Evolutionary conservation across 495 filamentous ascomycete genomes (phyloP).

Genomic region (Ramalina peruviana): DNA sequence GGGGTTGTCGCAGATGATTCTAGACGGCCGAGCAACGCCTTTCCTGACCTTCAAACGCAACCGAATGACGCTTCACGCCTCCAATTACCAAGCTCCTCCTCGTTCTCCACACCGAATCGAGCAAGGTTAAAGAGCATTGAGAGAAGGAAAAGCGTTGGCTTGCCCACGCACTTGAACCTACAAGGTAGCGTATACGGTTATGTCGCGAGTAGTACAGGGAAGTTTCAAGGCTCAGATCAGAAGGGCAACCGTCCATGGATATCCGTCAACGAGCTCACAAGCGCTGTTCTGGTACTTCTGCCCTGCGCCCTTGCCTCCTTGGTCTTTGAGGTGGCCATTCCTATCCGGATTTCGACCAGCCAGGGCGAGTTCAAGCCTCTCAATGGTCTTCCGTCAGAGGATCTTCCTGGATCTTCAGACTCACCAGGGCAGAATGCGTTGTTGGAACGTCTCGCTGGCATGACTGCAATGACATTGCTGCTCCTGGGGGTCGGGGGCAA

Average conservation of each 20-base stretch:
- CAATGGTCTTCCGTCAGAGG: not conserved
- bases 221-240: not conserved
- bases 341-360: not conserved
- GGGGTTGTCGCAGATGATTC: not conserved
- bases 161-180: conserved; percentile 14
- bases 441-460: conserved; percentile 17
- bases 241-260: conserved; percentile 12
- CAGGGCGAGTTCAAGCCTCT: not conserved
- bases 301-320: not conserved
- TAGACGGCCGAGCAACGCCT: not conserved
- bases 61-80: not conserved
- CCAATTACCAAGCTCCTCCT: conserved; percentile 4
- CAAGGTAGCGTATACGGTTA: conserved; percentile 11
- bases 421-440: not conserved
- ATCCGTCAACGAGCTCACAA: conserved; percentile 18
- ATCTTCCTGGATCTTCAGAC: not conserved
- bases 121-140: conserved; percentile 14
- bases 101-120: conserved; percentile 9
- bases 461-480: conserved; percentile 28
- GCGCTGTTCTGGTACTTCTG: conserved; percentile 22
- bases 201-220: conserved; percentile 3
- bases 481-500: conserved; percentile 26
- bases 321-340: not conserved
- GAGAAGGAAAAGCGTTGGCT: conserved; percentile 15
- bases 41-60: not conserved